Percentiles rank a stretch among this genome's conserved stretches.
These are phyloP conservation scores for Theobroma cacao DNA, from an alignment of 345 rosid species.

Conservation along the genomic window DNA sequence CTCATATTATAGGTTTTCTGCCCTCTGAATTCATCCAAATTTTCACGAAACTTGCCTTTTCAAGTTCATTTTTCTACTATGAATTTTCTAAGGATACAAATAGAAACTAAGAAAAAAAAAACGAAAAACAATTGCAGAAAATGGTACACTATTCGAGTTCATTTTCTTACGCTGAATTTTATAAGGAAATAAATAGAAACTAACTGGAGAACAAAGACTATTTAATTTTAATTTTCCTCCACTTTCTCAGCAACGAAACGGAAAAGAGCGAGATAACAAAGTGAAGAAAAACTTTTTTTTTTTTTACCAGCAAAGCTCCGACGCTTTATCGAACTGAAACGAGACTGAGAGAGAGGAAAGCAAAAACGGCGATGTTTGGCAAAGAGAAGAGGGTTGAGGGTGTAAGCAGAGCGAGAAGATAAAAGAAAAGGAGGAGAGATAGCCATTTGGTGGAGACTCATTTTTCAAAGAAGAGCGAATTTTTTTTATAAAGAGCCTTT, in stretches of 20 bases:
- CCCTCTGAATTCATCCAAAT: background rate
- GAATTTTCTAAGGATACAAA: too few species aligned
- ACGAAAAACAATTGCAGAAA: too few species aligned
- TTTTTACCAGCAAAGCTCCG: constrained; percentile 43
- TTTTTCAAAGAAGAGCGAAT: background rate
- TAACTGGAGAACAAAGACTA: background rate
- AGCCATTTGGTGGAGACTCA: constrained; percentile 43
- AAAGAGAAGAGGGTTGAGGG: constrained; percentile 76
- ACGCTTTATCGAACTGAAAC: constrained; percentile 12
- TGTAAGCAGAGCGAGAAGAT: constrained; percentile 49
- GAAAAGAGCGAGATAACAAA: too few species aligned
- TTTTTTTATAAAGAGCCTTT: background rate
- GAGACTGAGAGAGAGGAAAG: constrained; percentile 30
- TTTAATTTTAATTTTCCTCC: background rate
- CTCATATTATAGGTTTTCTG: background rate
- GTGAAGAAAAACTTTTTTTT: background rate
- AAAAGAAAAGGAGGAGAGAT: constrained; percentile 45
- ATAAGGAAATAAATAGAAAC: background rate
- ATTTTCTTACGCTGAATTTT: background rate
- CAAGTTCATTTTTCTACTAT: background rate
- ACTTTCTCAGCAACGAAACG: background rate
- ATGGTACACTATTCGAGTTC: background rate
- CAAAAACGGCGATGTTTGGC: constrained; percentile 38
- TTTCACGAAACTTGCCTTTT: background rate
- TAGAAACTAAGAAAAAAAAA: background rate